Evolutionary conservation across 140 eudicot species (phyloP).

Genomic region (Flaveria floridana): DNA sequence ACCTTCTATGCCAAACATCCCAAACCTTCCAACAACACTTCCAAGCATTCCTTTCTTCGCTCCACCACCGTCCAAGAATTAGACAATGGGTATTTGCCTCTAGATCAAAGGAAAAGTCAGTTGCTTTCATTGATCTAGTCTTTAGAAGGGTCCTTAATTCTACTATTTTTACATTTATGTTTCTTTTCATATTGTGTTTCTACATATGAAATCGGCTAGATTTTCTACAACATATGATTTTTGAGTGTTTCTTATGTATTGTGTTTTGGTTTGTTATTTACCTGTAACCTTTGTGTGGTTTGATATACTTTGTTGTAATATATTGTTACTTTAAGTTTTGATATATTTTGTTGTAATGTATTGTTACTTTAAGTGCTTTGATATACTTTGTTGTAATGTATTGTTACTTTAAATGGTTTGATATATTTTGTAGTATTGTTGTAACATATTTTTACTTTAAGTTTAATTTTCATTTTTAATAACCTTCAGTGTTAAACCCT

Average conservation of each 20-base stretch:
- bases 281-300: background rate
- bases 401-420: background rate
- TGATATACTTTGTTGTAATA: background rate
- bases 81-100: background rate
- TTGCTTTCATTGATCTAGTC: background rate
- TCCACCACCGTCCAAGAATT: conserved; percentile 37
- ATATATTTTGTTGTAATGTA: background rate
- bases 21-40: conserved; percentile 31
- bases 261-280: background rate
- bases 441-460: background rate
- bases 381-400: background rate
- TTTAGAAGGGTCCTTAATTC: background rate
- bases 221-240: background rate
- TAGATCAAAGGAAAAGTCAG: background rate
- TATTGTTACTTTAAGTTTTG: background rate
- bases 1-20: conserved; percentile 32
- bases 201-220: too few relatives aligned
- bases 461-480: background rate
- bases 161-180: background rate
- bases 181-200: too few relatives aligned
- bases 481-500: background rate
- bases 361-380: background rate
- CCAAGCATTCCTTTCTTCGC: conserved; percentile 33
- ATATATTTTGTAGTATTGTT: background rate
- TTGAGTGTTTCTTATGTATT: background rate